These are phyloP conservation scores for Purpureocillium takamizusanense DNA, from an alignment of 2,329 filamentous ascomycete species.

Conservation along the genomic window DNA sequence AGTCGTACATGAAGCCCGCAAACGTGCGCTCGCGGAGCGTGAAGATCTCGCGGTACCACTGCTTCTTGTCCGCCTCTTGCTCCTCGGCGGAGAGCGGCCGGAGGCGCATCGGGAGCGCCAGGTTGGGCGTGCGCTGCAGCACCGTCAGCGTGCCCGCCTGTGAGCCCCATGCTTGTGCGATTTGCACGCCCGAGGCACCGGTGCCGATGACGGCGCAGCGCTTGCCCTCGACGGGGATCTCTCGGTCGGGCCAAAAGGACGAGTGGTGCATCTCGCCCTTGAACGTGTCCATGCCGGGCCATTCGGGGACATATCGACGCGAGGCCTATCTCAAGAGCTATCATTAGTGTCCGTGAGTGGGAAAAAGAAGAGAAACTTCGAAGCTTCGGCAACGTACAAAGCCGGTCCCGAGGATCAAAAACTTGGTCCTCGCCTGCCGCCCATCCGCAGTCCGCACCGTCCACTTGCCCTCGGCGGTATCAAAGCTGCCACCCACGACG, in stretches of 20 bases:
- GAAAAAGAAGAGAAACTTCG: background rate
- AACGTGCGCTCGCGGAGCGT: constrained; percentile 41
- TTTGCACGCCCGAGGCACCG: constrained; percentile 55
- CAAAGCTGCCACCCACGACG: constrained; percentile 42
- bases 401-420: constrained; percentile 43
- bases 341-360: too few species aligned
- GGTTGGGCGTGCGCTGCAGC: constrained; percentile 60
- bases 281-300: constrained; percentile 50
- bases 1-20: constrained; percentile 51
- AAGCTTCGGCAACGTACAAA: constrained; percentile 28
- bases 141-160: constrained; percentile 43
- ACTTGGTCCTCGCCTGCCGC: constrained; percentile 37
- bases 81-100: constrained; percentile 24
- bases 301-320: constrained; percentile 52
- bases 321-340: too few species aligned
- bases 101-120: constrained; percentile 53
- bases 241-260: constrained; percentile 49
- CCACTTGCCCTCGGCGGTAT: constrained; percentile 39
- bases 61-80: constrained; percentile 30
- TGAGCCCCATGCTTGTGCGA: constrained; percentile 50
- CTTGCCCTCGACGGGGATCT: constrained; percentile 49
- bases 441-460: constrained; percentile 38
- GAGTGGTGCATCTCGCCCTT: constrained; percentile 51
- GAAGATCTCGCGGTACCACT: constrained; percentile 42
- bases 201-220: constrained; percentile 55